phyloP scores from a whole-genome alignment of 441 rosid genomes.

The Jatropha multifida region DNA sequence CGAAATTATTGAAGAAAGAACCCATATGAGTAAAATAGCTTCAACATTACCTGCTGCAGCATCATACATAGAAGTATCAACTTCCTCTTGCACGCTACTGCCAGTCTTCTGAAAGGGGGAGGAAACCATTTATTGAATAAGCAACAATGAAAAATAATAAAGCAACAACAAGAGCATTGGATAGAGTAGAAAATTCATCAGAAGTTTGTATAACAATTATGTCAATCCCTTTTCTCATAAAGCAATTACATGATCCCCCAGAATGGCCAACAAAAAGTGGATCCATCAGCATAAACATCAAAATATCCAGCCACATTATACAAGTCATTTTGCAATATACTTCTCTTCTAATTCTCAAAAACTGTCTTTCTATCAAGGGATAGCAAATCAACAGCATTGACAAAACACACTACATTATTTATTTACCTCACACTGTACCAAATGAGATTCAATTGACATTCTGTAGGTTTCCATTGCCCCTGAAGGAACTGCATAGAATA shows the following conservation, averaged over 20 bases:
- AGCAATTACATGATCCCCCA: neutral
- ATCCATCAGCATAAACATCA: neutral
- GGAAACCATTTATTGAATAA: slow-evolving; percentile 10
- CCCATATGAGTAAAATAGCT: slow-evolving; percentile 14
- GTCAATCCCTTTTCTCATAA: neutral
- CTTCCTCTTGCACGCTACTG: slow-evolving; percentile 81
- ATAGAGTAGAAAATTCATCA: neutral
- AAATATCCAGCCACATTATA: neutral
- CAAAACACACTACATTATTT: slow-evolving; percentile 12
- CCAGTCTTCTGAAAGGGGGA: slow-evolving; percentile 62
- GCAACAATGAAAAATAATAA: slow-evolving; percentile 12
- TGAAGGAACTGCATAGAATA: slow-evolving; percentile 86
- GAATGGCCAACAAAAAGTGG: neutral
- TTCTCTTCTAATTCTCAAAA: slow-evolving; percentile 8
- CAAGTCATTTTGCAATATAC: slow-evolving; percentile 7
- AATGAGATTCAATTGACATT: slow-evolving; percentile 77
- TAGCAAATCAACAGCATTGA: slow-evolving; percentile 14
- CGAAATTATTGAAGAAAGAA: slow-evolving; percentile 28
- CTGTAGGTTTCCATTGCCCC: slow-evolving; percentile 86
- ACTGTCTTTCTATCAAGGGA: neutral
- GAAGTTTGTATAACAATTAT: neutral
- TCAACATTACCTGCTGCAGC: slow-evolving; percentile 62
- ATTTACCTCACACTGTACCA: slow-evolving; percentile 66
- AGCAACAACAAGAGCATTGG: neutral
- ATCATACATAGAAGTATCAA: slow-evolving; percentile 74